Evolutionary conservation across 1,284 basidiomycete genomes (phyloP).

Genomic region (Sporisorium exsertum): DNA sequence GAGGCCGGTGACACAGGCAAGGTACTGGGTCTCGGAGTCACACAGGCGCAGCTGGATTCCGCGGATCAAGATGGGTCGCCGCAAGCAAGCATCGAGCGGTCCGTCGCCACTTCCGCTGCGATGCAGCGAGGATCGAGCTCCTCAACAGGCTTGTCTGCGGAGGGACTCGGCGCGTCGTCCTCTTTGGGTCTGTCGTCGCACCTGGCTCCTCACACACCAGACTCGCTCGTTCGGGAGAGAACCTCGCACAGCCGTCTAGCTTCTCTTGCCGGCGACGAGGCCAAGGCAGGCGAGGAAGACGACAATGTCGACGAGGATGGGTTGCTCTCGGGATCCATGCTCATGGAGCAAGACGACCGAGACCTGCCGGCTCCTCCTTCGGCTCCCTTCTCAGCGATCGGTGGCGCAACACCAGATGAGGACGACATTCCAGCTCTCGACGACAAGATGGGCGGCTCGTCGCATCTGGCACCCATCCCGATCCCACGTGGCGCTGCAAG

Average conservation of each 20-base stretch:
- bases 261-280: constrained; percentile 36
- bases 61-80: not conserved
- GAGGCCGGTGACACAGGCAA: constrained; percentile 70
- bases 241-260: constrained; percentile 28
- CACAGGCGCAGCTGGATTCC: constrained; percentile 54
- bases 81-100: not conserved
- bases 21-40: constrained; percentile 41
- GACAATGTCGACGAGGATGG: constrained; percentile 40
- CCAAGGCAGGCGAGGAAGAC: constrained; percentile 22
- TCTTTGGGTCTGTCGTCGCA: constrained; percentile 19
- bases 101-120: not conserved
- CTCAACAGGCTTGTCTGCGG: constrained; percentile 17
- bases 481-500: constrained; percentile 44
- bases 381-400: constrained; percentile 40
- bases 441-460: constrained; percentile 53
- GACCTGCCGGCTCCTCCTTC: constrained; percentile 47
- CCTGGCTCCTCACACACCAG: constrained; percentile 11
- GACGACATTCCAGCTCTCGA: constrained; percentile 62
- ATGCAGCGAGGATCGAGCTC: constrained; percentile 33
- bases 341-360: constrained; percentile 44
- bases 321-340: constrained; percentile 41
- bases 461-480: constrained; percentile 50
- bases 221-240: constrained; percentile 10
- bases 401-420: constrained; percentile 38
- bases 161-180: constrained; percentile 8